A percentile compares a stretch with the other conserved stretches of the same genome.
These are phyloP conservation scores for Geranium incanum DNA, from an alignment of 441 rosid genomes.

Conservation along the genomic window DNA sequence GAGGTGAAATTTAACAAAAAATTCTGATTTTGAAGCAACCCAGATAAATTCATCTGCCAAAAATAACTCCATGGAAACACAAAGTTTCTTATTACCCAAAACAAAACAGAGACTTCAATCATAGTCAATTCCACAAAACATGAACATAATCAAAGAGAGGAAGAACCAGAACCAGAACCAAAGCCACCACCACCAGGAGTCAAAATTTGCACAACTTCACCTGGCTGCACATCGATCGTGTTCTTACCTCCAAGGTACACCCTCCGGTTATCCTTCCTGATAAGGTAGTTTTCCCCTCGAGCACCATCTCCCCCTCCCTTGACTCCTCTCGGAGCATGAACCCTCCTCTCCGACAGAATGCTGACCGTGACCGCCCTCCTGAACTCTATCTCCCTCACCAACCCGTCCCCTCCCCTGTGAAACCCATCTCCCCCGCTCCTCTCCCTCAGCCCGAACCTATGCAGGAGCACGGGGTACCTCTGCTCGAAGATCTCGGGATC, in stretches of 20 bases:
- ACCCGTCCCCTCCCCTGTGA: slow-evolving; percentile 74
- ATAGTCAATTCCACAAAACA: no score
- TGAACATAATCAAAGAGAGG: no score
- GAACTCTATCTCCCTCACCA: slow-evolving; percentile 84
- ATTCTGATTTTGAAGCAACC: no score
- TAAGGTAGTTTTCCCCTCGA: slow-evolving; percentile 66
- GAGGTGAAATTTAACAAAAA: no score
- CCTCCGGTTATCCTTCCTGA: slow-evolving; percentile 48
- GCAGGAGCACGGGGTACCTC: slow-evolving; percentile 84
- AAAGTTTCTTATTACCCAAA: no score
- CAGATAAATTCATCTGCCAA: no score
- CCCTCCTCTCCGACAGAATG: slow-evolving; percentile 91
- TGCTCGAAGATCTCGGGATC: slow-evolving; percentile 95
- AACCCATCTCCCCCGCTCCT: slow-evolving; percentile 74
- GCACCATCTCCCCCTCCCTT: slow-evolving; percentile 72
- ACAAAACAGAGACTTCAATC: no score
- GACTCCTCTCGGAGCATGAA: slow-evolving; percentile 74
- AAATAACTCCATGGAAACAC: no score
- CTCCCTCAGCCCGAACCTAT: slow-evolving; percentile 67
- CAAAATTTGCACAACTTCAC: slow-evolving; percentile 71
- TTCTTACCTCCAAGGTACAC: slow-evolving; percentile 83
- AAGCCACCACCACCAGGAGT: slow-evolving; percentile 94
- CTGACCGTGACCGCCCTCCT: slow-evolving; percentile 68
- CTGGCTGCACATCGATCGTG: slow-evolving; percentile 60
- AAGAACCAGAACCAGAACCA: slow-evolving; percentile 29